Evolutionary conservation across 2,329 filamentous ascomycete genomes (phyloP), one percentile per base, ranked within the genome.

Genomic region (Westerdykella sp.): DNA sequence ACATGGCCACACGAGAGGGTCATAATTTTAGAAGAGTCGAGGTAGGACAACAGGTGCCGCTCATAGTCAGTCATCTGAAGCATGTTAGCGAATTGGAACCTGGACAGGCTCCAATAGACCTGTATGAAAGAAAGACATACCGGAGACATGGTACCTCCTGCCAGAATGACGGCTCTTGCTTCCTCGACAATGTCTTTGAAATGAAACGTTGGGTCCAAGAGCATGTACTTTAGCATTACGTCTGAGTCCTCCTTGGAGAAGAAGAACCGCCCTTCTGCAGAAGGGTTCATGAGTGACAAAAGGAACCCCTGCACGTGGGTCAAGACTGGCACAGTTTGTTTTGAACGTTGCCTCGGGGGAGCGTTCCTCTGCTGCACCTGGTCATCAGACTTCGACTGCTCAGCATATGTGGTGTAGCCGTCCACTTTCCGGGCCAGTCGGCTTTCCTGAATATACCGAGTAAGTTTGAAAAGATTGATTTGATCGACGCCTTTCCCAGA

Each of bases 111-210:
- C 9, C 9, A 7, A 14, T 2, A 23, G 5, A 12, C 9, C n/a
- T 10, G 15, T 39, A 5, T 14, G 23, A n/a, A n/a, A 25, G 23
- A n/a, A n/a, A 25, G 4, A 58, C 69, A 58, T 62, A 78, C 76
- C 0, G 93, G 93, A 2, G 93, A 95, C 93, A 98, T 97, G 21
- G 93, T 98, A 16, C 93, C 93, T 45, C 93, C 93, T 0, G 90
- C 93, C 3, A 98, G 73, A 34, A 98, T 84, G 3, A 98, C 85
- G 2, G 91, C 87, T 45, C 89, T 78, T 0, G 93, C 88, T 48
- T 85, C 82, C 23, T 87, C 81, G 2, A 91, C 87, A 40, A 97
- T 85, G 10, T 90, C 85, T 6, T 84, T 84, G 66, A 98, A 97
- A 53, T 94, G 87, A 56, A 91, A 83, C 0, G 90, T 90, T 0